A percentile compares a stretch with the other conserved stretches of the same genome.
Evolutionary conservation across 1,284 basidiomycete species (phyloP).

Genomic region (Ceratobasidium sp.): DNA sequence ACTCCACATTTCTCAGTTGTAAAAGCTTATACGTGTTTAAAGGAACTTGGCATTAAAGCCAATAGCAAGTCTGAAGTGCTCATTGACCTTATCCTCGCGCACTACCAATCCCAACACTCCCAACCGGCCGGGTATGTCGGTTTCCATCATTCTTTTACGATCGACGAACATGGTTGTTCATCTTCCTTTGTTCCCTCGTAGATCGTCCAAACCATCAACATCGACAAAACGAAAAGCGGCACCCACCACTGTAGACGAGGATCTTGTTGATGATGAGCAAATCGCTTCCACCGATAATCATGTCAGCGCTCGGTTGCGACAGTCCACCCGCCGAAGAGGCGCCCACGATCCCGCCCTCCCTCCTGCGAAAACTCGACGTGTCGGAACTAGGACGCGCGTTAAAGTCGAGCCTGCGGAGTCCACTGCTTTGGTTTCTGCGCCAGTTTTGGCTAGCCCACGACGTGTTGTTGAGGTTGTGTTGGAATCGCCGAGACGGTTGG

Average conservation of each 20-base stretch:
- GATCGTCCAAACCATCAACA: constrained; percentile 21
- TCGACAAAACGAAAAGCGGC: constrained; percentile 37
- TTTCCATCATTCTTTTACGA: background rate
- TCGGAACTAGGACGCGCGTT: constrained; percentile 10
- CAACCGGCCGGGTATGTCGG: constrained; percentile 14
- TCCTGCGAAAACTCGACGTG: constrained; percentile 13
- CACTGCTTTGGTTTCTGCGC: too few relatives aligned
- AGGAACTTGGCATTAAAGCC: constrained; percentile 43
- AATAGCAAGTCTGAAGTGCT: constrained; percentile 37
- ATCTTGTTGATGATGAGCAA: constrained; percentile 18
- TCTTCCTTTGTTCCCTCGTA: background rate
- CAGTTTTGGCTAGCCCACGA: constrained; percentile 14
- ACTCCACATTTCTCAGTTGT: background rate
- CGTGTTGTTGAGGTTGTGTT: constrained; percentile 41
- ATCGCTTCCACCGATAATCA: constrained; percentile 13
- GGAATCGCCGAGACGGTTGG: background rate
- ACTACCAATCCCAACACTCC: background rate
- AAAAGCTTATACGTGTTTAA: background rate
- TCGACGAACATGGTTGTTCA: background rate
- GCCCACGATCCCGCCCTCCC: constrained; percentile 1
- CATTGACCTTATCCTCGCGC: constrained; percentile 18
- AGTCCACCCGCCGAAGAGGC: constrained; percentile 34
- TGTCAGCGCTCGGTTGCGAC: constrained; percentile 24
- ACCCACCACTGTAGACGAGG: background rate
- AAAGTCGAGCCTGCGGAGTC: constrained; percentile 17